Conservation (phyloP, 108 stramenopile species). For the Conticribra weissflogii region DNA sequence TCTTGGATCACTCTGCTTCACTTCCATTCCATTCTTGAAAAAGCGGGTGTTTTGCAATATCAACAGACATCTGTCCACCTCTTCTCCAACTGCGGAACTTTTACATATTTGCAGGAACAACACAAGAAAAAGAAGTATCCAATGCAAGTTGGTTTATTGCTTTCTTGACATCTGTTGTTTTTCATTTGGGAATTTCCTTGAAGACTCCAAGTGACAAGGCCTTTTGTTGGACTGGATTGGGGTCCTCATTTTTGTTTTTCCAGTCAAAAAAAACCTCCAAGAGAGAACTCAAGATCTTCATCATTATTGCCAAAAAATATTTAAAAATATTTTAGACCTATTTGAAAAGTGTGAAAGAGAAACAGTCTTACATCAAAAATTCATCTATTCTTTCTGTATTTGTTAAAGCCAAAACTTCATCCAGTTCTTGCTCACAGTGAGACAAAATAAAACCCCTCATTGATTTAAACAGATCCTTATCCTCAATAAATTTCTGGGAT, state of each 20-base stretch:
- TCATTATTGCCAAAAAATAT: no score
- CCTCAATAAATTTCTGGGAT: no score
- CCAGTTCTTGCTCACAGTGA: no score
- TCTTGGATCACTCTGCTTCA: neutral
- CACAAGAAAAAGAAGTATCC: conserved; percentile 2
- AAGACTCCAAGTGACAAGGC: conserved; percentile 7
- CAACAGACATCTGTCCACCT: neutral
- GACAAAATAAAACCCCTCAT: no score
- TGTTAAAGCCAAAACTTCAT: no score
- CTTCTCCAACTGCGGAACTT: neutral
- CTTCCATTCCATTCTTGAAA: neutral
- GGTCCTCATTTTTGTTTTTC: conserved; percentile 19
- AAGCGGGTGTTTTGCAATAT: neutral
- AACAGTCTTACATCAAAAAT: no score
- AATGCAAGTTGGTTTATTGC: neutral
- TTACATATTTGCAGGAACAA: conserved; percentile 2
- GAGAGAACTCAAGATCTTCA: no score
- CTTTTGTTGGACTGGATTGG: conserved; percentile 11
- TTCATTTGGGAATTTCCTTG: neutral
- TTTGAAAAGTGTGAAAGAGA: no score
- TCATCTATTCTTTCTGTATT: no score
- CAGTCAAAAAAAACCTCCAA: no score
- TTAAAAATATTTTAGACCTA: no score
- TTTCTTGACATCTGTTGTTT: neutral
- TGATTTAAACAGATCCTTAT: no score